These are phyloP conservation scores for Diaporthe amygdali DNA, from an alignment of 2,329 filamentous ascomycete species.

Conservation along the genomic window DNA sequence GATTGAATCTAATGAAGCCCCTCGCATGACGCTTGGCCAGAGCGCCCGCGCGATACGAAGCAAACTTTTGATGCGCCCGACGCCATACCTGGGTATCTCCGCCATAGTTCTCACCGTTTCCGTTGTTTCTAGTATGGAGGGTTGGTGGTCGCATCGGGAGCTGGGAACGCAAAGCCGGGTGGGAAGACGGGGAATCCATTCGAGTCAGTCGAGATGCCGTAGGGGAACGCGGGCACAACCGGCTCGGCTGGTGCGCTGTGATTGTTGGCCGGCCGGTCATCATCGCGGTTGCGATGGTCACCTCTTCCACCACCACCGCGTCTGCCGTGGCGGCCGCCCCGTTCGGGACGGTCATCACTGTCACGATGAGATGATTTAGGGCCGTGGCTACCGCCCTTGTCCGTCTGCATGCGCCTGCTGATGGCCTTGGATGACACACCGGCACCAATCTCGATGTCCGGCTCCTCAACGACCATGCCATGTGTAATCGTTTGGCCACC, in stretches of 20 bases:
- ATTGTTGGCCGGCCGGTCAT: constrained; percentile 32
- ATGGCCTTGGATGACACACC: constrained; percentile 94
- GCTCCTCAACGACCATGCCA: constrained; percentile 92
- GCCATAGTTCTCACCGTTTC: not conserved
- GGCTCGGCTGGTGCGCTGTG: constrained; percentile 31
- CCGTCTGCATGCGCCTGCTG: constrained; percentile 71
- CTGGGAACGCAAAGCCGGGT: constrained; percentile 47
- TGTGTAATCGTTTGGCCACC: constrained; percentile 81
- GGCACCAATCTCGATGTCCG: constrained; percentile 97
- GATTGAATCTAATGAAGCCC: not conserved
- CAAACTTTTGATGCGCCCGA: not conserved
- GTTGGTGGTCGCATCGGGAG: constrained; percentile 23
- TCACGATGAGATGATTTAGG: constrained; percentile 64
- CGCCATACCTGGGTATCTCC: not conserved
- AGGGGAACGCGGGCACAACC: constrained; percentile 44
- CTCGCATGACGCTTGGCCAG: not conserved
- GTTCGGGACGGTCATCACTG: constrained; percentile 29
- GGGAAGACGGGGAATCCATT: constrained; percentile 58
- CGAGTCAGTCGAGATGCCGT: constrained; percentile 47
- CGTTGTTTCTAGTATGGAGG: constrained; percentile 20
- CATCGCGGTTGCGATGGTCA: constrained; percentile 33
- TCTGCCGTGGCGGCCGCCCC: constrained; percentile 28
- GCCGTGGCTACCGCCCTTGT: constrained; percentile 68
- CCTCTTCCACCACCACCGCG: constrained; percentile 24
- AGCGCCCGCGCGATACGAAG: not conserved